Percentiles rank a stretch among this genome's conserved stretches.
Evolutionary conservation across 2,329 filamentous ascomycete genomes (phyloP).

Genomic region (Rhytidhysteron rufulum): DNA sequence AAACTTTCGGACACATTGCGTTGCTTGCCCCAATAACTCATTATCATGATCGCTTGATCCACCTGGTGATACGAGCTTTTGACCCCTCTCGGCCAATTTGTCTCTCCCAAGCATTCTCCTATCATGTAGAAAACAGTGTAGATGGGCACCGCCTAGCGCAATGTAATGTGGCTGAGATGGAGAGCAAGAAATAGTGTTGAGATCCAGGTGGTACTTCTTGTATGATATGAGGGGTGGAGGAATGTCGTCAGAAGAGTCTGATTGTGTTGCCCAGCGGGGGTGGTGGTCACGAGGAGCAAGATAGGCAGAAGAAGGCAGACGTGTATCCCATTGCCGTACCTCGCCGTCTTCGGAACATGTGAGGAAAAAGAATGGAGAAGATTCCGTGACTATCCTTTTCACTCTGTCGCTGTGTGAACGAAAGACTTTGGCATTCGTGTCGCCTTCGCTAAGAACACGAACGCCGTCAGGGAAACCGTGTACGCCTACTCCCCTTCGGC

Average conservation of each 20-base stretch:
- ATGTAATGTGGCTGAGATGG: slow-evolving; percentile 66
- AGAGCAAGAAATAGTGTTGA: slow-evolving; percentile 67
- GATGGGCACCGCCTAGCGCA: slow-evolving; percentile 63
- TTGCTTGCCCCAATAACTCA: slow-evolving; percentile 56
- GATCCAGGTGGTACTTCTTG: slow-evolving; percentile 58
- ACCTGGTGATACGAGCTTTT: slow-evolving; percentile 37
- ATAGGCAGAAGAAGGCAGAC: slow-evolving; percentile 62
- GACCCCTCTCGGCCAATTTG: slow-evolving; percentile 51
- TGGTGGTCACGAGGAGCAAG: slow-evolving; percentile 39
- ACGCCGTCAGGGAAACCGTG: slow-evolving; percentile 52
- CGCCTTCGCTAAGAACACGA: slow-evolving; percentile 53
- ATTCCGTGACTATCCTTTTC: slow-evolving; percentile 67
- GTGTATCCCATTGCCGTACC: slow-evolving; percentile 65
- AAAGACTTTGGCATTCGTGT: slow-evolving; percentile 61
- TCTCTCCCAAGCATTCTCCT: slow-evolving; percentile 64
- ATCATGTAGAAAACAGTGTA: slow-evolving; percentile 67
- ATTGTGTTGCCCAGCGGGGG: slow-evolving; percentile 21
- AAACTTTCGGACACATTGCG: slow-evolving; percentile 63
- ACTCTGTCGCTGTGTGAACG: slow-evolving; percentile 62
- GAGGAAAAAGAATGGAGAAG: slow-evolving; percentile 63
- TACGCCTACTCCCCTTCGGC: slow-evolving; percentile 48
- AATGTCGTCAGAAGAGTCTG: slow-evolving; percentile 48
- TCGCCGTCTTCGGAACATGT: slow-evolving; percentile 69
- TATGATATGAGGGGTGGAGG: slow-evolving; percentile 65
- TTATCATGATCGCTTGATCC: slow-evolving; percentile 46